Base-by-base conservation (phyloP, 73 alveolate genomes). In the Urostyla sp. region DNA sequence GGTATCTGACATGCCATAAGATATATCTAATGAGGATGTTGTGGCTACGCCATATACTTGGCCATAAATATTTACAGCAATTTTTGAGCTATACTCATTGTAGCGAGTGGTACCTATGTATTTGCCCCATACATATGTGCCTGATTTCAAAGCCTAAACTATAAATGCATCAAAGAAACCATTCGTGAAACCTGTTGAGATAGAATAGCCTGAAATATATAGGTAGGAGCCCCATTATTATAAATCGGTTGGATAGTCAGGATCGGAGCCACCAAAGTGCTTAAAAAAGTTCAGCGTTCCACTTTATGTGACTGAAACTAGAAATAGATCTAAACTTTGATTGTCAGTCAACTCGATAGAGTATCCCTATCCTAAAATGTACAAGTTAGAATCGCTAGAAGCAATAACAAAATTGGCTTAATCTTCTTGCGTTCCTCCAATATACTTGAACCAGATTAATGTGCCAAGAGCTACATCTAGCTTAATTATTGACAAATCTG, bases 171-270 rank as follows among this genome's bases (percentile, higher is more conserved):
- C 80, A 4, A 66, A 26, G 46, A 66, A 66, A 8, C 80, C 80
- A 15, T 37, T 20, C 2, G 80, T 43, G 21, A 66, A 45, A 16
- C 26, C 6, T 15, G 66, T 20, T 2, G 80, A 66, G 37, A 40
- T 21, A 21, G 80, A 66, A 23, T 66, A 28, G 30, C 80, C 80
- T 6, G 66, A 11, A 10, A 66, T 44, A 24, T 20, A 37, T 5
- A 66, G 66, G 6, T 37, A 2, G 28, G 57, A 31, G 20, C 57
- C 80, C 63, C 59, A 66, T 18, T 40, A 2, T 28, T 66, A 21
- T 63, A 66, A 31, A 66, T 66, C 80, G 5, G 80, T 11, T 30
- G 52, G 51, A 45, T 43, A 66, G 80, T 66, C 80, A n/a, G 80
- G 80, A 46, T 66, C 44, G 5, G 80, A 40, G 28, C 80, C 80